Conservation (phyloP, 495 filamentous ascomycete genomes). For the Hypoxylon fuscum region DNA sequence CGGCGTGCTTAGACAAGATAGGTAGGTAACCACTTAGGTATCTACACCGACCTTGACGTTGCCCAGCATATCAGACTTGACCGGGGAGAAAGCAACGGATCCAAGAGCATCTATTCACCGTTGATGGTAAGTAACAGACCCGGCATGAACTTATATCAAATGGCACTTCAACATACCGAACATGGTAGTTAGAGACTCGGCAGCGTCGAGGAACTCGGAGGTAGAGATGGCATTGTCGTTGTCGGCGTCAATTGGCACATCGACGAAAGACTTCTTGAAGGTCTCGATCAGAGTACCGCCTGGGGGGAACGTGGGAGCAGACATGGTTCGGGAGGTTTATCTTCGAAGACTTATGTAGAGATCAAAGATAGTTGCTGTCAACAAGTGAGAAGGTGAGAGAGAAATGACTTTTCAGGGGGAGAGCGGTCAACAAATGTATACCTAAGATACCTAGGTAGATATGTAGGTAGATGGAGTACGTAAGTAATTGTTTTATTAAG, state of each 20-base stretch:
- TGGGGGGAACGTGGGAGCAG: constrained; percentile 57
- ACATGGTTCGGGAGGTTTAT: constrained; percentile 39
- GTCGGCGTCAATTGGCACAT: constrained; percentile 76
- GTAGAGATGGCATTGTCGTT: constrained; percentile 83
- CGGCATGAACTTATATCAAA: not conserved
- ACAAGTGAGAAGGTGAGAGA: too few relatives aligned
- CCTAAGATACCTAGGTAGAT: too few relatives aligned
- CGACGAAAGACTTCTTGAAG: constrained; percentile 80
- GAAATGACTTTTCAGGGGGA: not conserved
- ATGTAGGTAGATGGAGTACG: too few relatives aligned
- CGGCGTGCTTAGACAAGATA: too few relatives aligned
- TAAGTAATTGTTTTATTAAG: constrained; percentile 4
- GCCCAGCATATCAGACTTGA: constrained; percentile 89
- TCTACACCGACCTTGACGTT: constrained; percentile 81
- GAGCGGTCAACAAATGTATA: not conserved
- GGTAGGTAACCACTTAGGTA: not conserved
- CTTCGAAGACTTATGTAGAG: not conserved
- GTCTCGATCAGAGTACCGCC: constrained; percentile 86
- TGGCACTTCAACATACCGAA: constrained; percentile 81
- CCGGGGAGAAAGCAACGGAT: constrained; percentile 80
- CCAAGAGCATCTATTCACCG: constrained; percentile 75
- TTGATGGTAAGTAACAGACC: not conserved
- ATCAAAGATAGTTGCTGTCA: not conserved
- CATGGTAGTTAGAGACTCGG: constrained; percentile 82
- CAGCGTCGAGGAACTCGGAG: constrained; percentile 88